Evolutionary conservation across 176 grass and related monocot species (phyloP).

Genomic region (Carex scoparia): DNA sequence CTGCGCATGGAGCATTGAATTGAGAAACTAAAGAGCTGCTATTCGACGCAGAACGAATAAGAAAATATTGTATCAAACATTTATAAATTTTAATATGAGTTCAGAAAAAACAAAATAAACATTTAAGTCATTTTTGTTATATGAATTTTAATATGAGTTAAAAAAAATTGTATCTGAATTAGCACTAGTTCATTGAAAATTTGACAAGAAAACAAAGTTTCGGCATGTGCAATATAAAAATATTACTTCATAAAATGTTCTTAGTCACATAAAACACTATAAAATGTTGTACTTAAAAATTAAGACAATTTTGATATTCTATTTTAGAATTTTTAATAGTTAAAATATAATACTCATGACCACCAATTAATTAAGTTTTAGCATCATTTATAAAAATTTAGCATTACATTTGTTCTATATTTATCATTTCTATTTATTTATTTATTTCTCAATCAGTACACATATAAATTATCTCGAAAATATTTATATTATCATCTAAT

Average conservation of each 20-base stretch:
- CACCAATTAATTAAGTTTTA: not conserved
- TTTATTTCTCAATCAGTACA: too few species aligned
- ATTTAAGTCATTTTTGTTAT: too few species aligned
- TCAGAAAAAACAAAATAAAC: too few species aligned
- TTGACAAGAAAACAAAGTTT: not conserved
- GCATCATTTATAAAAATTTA: not conserved
- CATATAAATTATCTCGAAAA: too few species aligned
- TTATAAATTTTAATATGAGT: not conserved
- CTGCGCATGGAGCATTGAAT: not conserved
- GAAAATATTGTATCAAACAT: too few species aligned
- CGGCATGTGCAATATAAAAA: not conserved
- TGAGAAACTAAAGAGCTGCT: not conserved
- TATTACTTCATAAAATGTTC: too few species aligned
- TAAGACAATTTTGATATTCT: not conserved
- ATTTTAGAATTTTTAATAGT: not conserved
- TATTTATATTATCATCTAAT: too few species aligned
- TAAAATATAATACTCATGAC: not conserved
- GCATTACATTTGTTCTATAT: too few species aligned
- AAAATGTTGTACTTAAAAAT: not conserved
- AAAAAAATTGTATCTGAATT: not conserved
- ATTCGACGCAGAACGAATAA: too few species aligned
- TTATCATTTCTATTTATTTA: too few species aligned
- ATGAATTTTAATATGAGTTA: not conserved
- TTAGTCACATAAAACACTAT: too few species aligned
- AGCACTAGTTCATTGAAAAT: too few species aligned